phyloP scores from a whole-genome alignment of 306 rosid genomes.

The Medicago ruthenica region DNA sequence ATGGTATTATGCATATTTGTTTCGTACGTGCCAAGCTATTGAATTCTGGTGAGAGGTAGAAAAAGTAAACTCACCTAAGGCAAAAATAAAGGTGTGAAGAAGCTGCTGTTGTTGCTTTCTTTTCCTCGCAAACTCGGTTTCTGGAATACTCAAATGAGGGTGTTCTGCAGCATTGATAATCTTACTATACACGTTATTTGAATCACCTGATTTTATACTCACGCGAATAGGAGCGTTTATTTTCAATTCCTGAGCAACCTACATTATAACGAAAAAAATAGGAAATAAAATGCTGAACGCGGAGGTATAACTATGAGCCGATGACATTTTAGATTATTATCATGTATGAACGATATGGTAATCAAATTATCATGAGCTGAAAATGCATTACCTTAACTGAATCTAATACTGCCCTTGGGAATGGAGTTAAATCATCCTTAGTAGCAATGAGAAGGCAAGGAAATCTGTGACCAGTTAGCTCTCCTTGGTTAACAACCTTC shows the following conservation, averaged over 20 bases:
- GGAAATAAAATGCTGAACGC: slow-evolving; percentile 22
- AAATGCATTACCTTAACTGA: slow-evolving; percentile 65
- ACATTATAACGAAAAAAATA: slow-evolving; percentile 27
- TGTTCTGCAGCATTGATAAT: slow-evolving; percentile 71
- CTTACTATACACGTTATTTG: slow-evolving; percentile 61
- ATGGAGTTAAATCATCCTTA: slow-evolving; percentile 83
- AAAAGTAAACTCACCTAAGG: slow-evolving; percentile 63
- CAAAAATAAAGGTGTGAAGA: slow-evolving; percentile 69
- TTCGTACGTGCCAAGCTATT: slow-evolving; percentile 2
- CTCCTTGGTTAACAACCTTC: slow-evolving; percentile 83
- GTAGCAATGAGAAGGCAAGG: slow-evolving; percentile 87
- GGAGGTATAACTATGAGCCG: slow-evolving; percentile 4
- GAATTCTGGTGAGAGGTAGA: slow-evolving; percentile 24
- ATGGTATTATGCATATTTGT: slow-evolving; percentile 14
- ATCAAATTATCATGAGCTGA: slow-evolving; percentile 17
- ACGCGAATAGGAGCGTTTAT: slow-evolving; percentile 73
- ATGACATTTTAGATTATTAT: slow-evolving; percentile 9
- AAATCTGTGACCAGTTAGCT: slow-evolving; percentile 70
- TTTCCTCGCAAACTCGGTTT: slow-evolving; percentile 72
- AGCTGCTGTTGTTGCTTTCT: slow-evolving; percentile 68
- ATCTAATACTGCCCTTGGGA: slow-evolving; percentile 74
- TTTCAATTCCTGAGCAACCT: slow-evolving; percentile 80
- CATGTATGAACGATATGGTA: slow-evolving; percentile 34
- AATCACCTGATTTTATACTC: slow-evolving; percentile 69
- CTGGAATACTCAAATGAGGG: slow-evolving; percentile 85